Evolutionary conservation across 2,329 filamentous ascomycete species (phyloP).

Genomic region (Alternaria conjuncta): DNA sequence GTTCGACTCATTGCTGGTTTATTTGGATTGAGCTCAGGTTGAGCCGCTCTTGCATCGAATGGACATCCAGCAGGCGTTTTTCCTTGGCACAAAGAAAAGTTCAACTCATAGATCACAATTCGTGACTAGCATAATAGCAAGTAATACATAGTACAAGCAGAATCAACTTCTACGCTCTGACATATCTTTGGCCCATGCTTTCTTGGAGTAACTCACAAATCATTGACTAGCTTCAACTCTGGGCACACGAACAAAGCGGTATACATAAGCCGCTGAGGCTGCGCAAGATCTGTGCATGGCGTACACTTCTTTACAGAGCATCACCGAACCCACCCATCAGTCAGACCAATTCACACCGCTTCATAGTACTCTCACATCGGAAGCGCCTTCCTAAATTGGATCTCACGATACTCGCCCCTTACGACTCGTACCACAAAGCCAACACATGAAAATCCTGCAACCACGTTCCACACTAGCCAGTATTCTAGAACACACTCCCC

Average conservation of each 20-base stretch:
- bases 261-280: neutral
- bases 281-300: neutral
- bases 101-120: neutral
- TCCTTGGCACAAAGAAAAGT: neutral
- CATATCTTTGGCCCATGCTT: neutral
- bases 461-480: neutral
- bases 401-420: neutral
- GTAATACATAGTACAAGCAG: constrained; percentile 10
- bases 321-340: neutral
- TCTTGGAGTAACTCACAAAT: neutral
- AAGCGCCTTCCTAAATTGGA: neutral
- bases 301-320: neutral
- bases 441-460: neutral
- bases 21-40: constrained; percentile 17
- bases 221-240: neutral
- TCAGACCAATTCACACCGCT: neutral
- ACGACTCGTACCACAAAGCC: neutral
- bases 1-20: constrained; percentile 9
- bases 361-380: neutral
- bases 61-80: constrained; percentile 11
- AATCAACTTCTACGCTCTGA: constrained; percentile 8
- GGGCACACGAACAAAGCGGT: neutral
- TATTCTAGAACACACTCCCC: neutral
- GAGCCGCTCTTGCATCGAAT: constrained; percentile 20
- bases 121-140: neutral